Evolutionary conservation across 1,139 yeast species (phyloP).

Genomic region (Nakaseomyces uthaithaninus): DNA sequence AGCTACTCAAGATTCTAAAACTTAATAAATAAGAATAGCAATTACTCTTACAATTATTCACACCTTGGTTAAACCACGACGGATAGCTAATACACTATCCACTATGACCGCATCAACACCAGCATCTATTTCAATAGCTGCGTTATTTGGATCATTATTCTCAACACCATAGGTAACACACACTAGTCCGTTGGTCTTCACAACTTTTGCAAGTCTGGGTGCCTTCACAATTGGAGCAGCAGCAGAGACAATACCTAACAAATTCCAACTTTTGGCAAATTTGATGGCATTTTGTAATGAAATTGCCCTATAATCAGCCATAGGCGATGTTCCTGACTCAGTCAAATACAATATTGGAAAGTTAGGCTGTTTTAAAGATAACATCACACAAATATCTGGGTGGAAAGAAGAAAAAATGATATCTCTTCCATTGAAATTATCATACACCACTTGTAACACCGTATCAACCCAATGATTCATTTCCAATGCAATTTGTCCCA

Average conservation of each 20-base stretch:
- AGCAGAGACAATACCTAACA: constrained; percentile 87
- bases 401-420: constrained; percentile 89
- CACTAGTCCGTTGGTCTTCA: constrained; percentile 82
- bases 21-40: neutral
- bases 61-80: constrained; percentile 55
- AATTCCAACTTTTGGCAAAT: constrained; percentile 85
- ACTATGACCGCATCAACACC: constrained; percentile 98
- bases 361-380: constrained; percentile 87
- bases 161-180: constrained; percentile 86
- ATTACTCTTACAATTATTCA: constrained; percentile 4
- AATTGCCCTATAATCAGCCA: constrained; percentile 86
- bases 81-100: constrained; percentile 85
- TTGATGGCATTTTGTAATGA: constrained; percentile 87
- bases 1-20: no score
- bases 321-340: constrained; percentile 70
- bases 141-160: constrained; percentile 80
- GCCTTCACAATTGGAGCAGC: constrained; percentile 77
- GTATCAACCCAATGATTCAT: constrained; percentile 84
- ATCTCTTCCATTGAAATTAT: constrained; percentile 71
- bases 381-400: constrained; percentile 81
- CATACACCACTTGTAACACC: constrained; percentile 71
- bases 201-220: constrained; percentile 82
- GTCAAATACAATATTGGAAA: constrained; percentile 85
- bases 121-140: constrained; percentile 79
- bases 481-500: constrained; percentile 80